Percentiles rank a stretch among this genome's conserved stretches.
phyloP scores from a whole-genome alignment of 2,329 filamentous ascomycete genomes.

The Drechslerella stenobrocha region DNA sequence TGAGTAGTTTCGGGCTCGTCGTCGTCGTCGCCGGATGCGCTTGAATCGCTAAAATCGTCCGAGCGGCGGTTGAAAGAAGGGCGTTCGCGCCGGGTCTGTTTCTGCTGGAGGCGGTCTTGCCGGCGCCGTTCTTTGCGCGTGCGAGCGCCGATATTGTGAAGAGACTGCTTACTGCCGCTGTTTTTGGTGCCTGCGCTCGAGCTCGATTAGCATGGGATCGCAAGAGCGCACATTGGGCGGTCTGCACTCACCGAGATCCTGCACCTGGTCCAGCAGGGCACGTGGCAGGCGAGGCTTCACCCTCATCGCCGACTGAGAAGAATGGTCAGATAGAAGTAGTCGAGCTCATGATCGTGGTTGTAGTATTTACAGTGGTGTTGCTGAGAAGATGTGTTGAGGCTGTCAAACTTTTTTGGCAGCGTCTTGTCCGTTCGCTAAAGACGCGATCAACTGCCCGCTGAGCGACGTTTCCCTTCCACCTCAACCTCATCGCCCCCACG shows the following conservation, averaged over 20 bases:
- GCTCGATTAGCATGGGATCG: conserved; percentile 5
- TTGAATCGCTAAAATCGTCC: conserved; percentile 12
- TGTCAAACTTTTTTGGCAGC: too few relatives aligned
- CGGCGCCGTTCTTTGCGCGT: conserved; percentile 69
- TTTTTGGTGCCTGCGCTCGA: conserved; percentile 45
- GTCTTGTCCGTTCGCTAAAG: too few relatives aligned
- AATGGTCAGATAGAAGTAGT: too few relatives aligned
- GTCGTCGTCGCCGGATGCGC: conserved; percentile 1
- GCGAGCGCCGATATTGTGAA: conserved; percentile 46
- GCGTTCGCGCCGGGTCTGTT: conserved; percentile 55
- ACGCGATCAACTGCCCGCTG: too few relatives aligned
- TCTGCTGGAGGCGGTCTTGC: conserved; percentile 67
- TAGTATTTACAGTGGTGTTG: too few relatives aligned
- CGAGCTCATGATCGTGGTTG: too few relatives aligned
- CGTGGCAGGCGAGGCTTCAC: conserved; percentile 30
- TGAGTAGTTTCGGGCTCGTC: conserved; percentile 25
- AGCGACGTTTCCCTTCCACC: too few relatives aligned
- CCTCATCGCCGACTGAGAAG: conserved; percentile 31
- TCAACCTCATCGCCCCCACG: too few relatives aligned
- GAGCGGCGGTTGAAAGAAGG: conserved; percentile 13
- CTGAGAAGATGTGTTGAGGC: too few relatives aligned
- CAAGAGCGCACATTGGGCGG: not conserved
- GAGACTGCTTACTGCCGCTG: conserved; percentile 52
- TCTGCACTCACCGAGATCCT: conserved; percentile 23
- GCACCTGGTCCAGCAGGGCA: conserved; percentile 42